A percentile compares a stretch with the other conserved stretches of the same genome.
phyloP scores from a whole-genome alignment of 129 eudicot species.

The Cynara cardunculus region DNA sequence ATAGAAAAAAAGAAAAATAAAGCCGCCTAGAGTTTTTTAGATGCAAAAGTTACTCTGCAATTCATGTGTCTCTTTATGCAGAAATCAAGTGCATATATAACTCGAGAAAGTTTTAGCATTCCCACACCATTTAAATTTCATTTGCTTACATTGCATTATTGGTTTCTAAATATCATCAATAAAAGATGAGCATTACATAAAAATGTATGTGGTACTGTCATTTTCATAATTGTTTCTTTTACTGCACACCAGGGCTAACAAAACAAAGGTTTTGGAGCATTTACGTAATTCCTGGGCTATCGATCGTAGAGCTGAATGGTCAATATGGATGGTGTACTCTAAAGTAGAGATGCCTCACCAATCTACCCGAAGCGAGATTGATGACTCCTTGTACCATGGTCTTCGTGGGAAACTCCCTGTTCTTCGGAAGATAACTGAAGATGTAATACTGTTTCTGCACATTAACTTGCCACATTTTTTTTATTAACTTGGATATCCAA shows the following conservation, averaged over 20 bases:
- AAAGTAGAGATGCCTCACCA: constrained; percentile 97
- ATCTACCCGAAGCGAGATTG: constrained; percentile 57
- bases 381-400: constrained; percentile 46
- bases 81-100: constrained; percentile 1
- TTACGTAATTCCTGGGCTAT: constrained; percentile 72
- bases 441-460: constrained; percentile 53
- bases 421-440: constrained; percentile 65
- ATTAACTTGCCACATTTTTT: constrained; percentile 9
- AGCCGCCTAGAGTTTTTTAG: background rate
- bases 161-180: background rate
- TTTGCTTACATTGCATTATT: background rate
- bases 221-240: constrained; percentile 10
- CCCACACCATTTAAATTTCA: background rate
- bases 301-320: constrained; percentile 98
- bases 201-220: constrained; percentile 6
- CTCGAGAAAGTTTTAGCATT: background rate
- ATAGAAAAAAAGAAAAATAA: no score
- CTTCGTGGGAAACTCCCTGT: constrained; percentile 54
- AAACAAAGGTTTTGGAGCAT: constrained; percentile 61
- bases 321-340: constrained; percentile 97
- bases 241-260: constrained; percentile 55
- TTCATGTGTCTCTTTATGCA: background rate
- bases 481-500: no score
- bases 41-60: background rate
- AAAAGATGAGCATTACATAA: constrained; percentile 1